Conservation (phyloP, 768 basidiomycete species). For the Naganishia kalamii region DNA sequence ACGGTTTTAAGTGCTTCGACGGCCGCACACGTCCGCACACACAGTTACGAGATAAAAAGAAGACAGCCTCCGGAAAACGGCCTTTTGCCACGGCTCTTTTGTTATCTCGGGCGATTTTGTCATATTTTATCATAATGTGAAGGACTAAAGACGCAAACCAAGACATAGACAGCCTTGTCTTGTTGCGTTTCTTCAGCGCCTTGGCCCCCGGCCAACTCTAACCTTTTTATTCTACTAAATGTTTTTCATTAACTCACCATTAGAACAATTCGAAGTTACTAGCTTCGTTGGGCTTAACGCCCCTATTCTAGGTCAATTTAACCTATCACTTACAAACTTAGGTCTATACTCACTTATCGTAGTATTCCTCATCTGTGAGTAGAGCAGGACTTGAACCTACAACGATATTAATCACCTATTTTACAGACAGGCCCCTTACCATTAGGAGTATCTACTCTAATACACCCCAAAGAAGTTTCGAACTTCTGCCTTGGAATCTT, state of each 20-base stretch:
- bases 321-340: conserved; percentile 36
- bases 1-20: no score
- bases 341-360: conserved; percentile 36
- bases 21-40: no score
- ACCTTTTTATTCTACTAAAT: neutral
- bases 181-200: no score
- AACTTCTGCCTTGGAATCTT: conserved; percentile 13
- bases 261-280: conserved; percentile 38
- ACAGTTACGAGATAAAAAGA: no score
- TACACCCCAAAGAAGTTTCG: conserved; percentile 15
- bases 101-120: no score
- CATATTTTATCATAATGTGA: no score
- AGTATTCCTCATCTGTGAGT: conserved; percentile 17
- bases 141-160: no score
- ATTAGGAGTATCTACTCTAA: no score
- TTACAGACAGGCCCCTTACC: conserved; percentile 4
- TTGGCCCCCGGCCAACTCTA: no score
- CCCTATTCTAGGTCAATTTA: conserved; percentile 34
- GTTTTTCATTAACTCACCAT: conserved; percentile 28
- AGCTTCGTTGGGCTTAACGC: conserved; percentile 33
- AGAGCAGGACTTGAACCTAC: conserved; percentile 11
- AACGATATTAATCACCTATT: conserved; percentile 10
- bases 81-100: no score
- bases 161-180: no score
- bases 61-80: no score